A percentile compares a stretch with the other conserved stretches of the same genome.
Conservation (phyloP, 805 yeast species). For the Wickerhamomyces ciferrii region DNA sequence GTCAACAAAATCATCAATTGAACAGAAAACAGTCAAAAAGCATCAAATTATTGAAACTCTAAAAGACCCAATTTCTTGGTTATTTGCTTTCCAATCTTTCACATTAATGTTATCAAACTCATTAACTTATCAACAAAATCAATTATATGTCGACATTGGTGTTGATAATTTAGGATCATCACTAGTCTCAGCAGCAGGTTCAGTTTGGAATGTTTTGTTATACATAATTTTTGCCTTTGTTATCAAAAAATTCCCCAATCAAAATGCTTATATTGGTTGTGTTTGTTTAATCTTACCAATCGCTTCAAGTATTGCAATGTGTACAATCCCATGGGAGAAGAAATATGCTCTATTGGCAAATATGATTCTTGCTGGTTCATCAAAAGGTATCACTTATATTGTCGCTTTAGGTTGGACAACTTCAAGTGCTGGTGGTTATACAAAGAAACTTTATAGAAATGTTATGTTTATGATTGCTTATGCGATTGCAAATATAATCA, state of each 20-base stretch:
- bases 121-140: slow-evolving; percentile 37
- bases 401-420: slow-evolving; percentile 5
- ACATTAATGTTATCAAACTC: slow-evolving; percentile 40
- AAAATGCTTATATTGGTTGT: slow-evolving; percentile 18
- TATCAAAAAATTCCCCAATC: slow-evolving; percentile 22
- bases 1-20: slow-evolving; percentile 30
- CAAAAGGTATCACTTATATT: slow-evolving; percentile 22
- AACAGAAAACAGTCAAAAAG: slow-evolving; percentile 33
- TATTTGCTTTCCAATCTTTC: slow-evolving; percentile 25
- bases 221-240: slow-evolving; percentile 25
- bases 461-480: slow-evolving; percentile 31
- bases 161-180: slow-evolving; percentile 33
- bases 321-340: slow-evolving; percentile 32
- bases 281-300: slow-evolving; percentile 15
- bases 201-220: slow-evolving; percentile 14
- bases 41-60: slow-evolving; percentile 34
- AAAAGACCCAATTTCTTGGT: slow-evolving; percentile 33
- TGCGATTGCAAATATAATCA: slow-evolving; percentile 35
- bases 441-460: slow-evolving; percentile 36
- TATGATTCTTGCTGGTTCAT: slow-evolving; percentile 23
- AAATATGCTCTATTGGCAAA: slow-evolving; percentile 24
- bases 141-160: slow-evolving; percentile 33
- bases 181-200: slow-evolving; percentile 36
- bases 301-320: slow-evolving; percentile 34
- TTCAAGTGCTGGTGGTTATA: slow-evolving; percentile 28